Evolutionary conservation across 805 yeast species (phyloP).

Genomic region (Nakazawaea populi): DNA sequence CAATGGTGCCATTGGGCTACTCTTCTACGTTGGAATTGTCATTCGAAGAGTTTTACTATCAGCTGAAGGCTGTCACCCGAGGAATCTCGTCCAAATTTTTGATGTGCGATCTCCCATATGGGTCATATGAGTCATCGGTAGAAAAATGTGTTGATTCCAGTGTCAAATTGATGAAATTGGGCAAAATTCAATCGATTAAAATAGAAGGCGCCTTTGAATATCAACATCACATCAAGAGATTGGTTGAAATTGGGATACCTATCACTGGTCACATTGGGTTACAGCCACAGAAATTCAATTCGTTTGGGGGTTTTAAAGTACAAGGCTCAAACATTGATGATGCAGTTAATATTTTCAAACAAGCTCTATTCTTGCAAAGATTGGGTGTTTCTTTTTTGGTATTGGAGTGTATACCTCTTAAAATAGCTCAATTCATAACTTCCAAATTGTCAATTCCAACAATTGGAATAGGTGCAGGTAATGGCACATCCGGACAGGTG

Average conservation of each 20-base stretch:
- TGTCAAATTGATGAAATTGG: conserved; percentile 45
- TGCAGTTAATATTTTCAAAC: conserved; percentile 54
- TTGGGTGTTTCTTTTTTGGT: conserved; percentile 76
- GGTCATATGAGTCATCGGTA: conserved; percentile 64
- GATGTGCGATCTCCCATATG: conserved; percentile 87
- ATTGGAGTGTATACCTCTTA: conserved; percentile 81
- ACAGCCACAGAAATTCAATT: conserved; percentile 80
- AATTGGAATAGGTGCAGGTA: conserved; percentile 96
- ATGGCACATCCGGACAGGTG: conserved; percentile 80
- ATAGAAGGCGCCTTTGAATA: conserved; percentile 74
- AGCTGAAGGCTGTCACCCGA: conserved; percentile 69
- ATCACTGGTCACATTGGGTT: conserved; percentile 90
- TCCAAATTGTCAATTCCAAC: conserved; percentile 61
- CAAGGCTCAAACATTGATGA: conserved; percentile 62
- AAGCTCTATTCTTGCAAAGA: conserved; percentile 63
- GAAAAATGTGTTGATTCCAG: conserved; percentile 60
- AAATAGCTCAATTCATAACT: conserved; percentile 62
- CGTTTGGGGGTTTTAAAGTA: conserved; percentile 81
- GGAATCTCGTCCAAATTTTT: conserved; percentile 62
- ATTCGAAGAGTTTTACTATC: conserved; percentile 74
- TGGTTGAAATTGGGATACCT: conserved; percentile 73
- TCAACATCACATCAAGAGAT: conserved; percentile 45
- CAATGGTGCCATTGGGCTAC: conserved; percentile 88
- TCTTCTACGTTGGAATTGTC: conserved; percentile 68
- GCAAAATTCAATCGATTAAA: conserved; percentile 69